Percentiles rank a stretch among this genome's conserved stretches.
Conservation (phyloP, 768 basidiomycete species). For the Pleurotus giganteus region DNA sequence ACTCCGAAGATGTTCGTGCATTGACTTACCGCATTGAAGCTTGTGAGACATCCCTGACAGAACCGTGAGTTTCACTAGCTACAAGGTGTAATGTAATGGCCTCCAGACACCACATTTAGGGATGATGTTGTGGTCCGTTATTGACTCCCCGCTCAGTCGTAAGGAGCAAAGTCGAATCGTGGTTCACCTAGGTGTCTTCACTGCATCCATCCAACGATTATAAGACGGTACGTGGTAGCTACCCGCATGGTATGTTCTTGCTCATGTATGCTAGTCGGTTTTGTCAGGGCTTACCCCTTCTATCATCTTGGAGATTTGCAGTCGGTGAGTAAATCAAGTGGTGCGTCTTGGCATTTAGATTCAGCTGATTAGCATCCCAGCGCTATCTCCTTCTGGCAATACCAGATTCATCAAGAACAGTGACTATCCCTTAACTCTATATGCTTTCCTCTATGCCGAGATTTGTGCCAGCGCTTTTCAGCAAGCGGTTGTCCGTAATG, state of each 20-base stretch:
- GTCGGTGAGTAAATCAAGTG: no score
- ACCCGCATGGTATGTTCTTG: constrained; percentile 26
- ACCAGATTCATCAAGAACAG: constrained; percentile 87
- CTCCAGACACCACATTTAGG: no score
- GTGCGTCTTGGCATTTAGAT: no score
- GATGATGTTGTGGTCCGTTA: constrained; percentile 63
- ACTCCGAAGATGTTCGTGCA: neutral
- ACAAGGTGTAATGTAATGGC: no score
- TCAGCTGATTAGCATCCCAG: constrained; percentile 30
- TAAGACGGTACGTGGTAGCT: constrained; percentile 64
- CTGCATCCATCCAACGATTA: constrained; percentile 88
- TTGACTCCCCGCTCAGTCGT: neutral
- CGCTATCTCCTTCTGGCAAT: constrained; percentile 89
- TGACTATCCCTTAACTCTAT: constrained; percentile 23
- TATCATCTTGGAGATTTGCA: constrained; percentile 78
- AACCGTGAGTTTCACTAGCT: constrained; percentile 81
- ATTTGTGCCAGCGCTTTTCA: constrained; percentile 63
- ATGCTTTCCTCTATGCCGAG: constrained; percentile 12
- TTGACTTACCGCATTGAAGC: constrained; percentile 38
- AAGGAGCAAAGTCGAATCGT: neutral
- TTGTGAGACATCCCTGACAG: constrained; percentile 76
- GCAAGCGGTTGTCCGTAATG: constrained; percentile 75
- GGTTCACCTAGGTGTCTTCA: constrained; percentile 62
- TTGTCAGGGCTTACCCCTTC: constrained; percentile 78
- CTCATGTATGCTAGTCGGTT: constrained; percentile 56